Evolutionary conservation across 2,329 filamentous ascomycete genomes (phyloP).

Genomic region (Aspergillus carbonarius): DNA sequence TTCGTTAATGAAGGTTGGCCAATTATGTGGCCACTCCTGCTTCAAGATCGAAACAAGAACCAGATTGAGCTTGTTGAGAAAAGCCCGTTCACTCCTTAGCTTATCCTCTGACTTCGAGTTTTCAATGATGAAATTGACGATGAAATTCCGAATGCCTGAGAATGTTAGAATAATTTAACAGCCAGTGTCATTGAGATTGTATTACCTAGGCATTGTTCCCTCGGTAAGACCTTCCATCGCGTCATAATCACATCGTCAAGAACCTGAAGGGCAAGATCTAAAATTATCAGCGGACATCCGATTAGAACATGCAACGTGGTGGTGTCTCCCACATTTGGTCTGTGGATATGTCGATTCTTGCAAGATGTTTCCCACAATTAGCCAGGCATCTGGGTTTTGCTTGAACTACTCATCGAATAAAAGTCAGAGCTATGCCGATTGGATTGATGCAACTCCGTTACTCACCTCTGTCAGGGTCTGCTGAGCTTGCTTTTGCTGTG

Average conservation of each 20-base stretch:
- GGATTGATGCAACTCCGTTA: neutral
- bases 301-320: neutral
- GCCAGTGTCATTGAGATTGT: constrained; percentile 12
- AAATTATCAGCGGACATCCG: constrained; percentile 33
- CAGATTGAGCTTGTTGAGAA: constrained; percentile 97
- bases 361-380: constrained; percentile 95
- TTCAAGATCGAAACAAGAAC: constrained; percentile 97
- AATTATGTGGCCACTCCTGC: constrained; percentile 99
- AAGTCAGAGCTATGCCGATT: constrained; percentile 10
- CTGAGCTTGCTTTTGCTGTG: constrained; percentile 92
- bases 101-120: constrained; percentile 87
- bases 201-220: constrained; percentile 90
- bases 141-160: constrained; percentile 94
- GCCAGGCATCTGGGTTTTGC: constrained; percentile 97
- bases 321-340: constrained; percentile 76
- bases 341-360: constrained; percentile 89
- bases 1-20: constrained; percentile 99
- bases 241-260: constrained; percentile 98
- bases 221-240: constrained; percentile 95
- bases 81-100: constrained; percentile 76
- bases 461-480: constrained; percentile 87
- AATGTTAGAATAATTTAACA: constrained; percentile 5
- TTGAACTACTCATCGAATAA: constrained; percentile 69
- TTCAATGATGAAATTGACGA: constrained; percentile 97
- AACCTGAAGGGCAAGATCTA: constrained; percentile 91